Base-by-base conservation (phyloP, 306 rosid species). In the Castanopsis chinensis region DNA sequence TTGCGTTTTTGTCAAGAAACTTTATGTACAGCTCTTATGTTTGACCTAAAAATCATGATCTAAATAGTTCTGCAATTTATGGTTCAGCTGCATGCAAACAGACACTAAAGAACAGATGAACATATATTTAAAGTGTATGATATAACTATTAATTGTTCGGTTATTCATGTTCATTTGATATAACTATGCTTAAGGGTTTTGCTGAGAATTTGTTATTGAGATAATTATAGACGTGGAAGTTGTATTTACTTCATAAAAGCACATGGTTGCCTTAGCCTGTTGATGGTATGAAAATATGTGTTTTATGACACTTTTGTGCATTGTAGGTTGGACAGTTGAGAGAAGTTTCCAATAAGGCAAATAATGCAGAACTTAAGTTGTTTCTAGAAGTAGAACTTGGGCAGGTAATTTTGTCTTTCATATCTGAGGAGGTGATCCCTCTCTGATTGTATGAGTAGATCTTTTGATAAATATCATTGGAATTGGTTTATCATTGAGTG, bases 271-370 rank as follows among this genome's bases (percentile, higher is more conserved):
- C 59, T 19, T 41, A n/a, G 57, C n/a, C 53, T 63, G 23, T 80
- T 52, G 49, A 20, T 76, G 43, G 25, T 70, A 32, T 53, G 49
- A 10, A 35, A 68, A 68, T 64, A 37, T 64, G 6, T 59, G 23
- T 59, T 25, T 59, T 59, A 30, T 68, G 4, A 35, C 1, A 35
- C 52, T 67, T 35, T 35, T 19, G 27, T 74, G 11, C 74, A 15
- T 75, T 83, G 32, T 80, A 86, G 89, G 89, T 86, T 71, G 89
- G 89, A 25, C 87, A 80, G 52, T 71, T 86, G 82, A 77, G 85
- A 79, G 87, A 86, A 58, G 83, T 71, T 20, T 86, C 87, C 23
- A 80, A 86, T 65, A 78, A 81, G 76, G 73, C 55, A 64, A 71
- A 81, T 52, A 84, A 78, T 52, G 85, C 82, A 10, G 84, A 84